phyloP scores from a whole-genome alignment of 1,284 basidiomycete genomes.

The Ceratobasidium papillatum region DNA sequence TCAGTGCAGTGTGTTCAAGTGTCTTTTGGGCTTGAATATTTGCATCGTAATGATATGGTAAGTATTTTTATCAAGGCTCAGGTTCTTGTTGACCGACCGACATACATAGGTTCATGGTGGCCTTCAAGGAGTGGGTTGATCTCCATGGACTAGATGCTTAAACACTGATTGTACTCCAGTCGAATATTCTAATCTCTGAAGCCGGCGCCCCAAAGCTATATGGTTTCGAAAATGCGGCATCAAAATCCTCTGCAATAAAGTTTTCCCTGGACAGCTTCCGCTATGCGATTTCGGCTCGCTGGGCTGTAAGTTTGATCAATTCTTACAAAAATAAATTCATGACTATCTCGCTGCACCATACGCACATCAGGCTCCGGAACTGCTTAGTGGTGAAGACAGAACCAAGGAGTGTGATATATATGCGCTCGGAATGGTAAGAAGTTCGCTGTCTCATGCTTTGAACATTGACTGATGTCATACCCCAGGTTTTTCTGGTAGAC shows the following conservation, averaged over 20 bases:
- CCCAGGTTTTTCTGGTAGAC: background rate
- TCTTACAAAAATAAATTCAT: no score
- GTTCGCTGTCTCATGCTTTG: background rate
- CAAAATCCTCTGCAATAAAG: background rate
- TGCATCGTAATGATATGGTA: background rate
- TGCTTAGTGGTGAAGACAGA: background rate
- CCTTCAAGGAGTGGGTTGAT: background rate
- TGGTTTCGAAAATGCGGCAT: background rate
- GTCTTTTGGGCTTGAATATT: background rate
- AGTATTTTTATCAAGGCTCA: background rate
- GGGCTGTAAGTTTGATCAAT: background rate
- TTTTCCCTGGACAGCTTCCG: background rate
- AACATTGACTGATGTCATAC: background rate
- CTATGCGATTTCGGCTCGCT: background rate
- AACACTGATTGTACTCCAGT: background rate
- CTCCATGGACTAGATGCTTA: background rate
- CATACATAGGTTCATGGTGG: background rate
- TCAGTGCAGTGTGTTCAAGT: background rate
- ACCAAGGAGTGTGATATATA: background rate
- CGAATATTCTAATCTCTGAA: background rate
- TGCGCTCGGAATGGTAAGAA: background rate
- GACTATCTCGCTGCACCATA: no score
- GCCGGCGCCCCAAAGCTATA: background rate
- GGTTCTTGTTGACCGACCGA: background rate
- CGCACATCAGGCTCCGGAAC: conserved; percentile 2